phyloP scores from a whole-genome alignment of 805 yeast genomes.

The Candida lessepsii region DNA sequence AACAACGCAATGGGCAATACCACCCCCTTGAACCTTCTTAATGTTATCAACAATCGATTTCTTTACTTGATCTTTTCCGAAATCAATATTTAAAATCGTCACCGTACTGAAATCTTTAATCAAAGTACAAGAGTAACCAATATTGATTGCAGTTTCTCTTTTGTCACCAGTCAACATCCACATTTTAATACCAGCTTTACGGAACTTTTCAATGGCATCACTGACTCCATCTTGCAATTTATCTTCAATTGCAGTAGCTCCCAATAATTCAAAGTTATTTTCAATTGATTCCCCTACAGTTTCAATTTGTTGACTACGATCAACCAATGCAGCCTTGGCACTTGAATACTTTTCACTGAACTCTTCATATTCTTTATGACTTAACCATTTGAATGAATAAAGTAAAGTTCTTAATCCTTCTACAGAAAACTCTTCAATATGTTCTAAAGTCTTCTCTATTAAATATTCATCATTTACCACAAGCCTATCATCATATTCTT shows the following conservation, averaged over 20 bases:
- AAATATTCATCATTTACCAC: constrained; percentile 72
- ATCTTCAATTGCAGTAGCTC: constrained; percentile 97
- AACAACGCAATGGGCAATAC: constrained; percentile 90
- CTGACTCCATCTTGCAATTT: constrained; percentile 96
- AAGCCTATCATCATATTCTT: constrained; percentile 47
- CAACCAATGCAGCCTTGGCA: constrained; percentile 73
- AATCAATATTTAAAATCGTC: constrained; percentile 56
- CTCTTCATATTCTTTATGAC: constrained; percentile 50
- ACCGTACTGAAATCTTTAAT: constrained; percentile 93
- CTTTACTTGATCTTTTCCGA: constrained; percentile 53
- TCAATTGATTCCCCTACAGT: constrained; percentile 74
- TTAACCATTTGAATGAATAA: constrained; percentile 76
- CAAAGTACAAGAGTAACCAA: constrained; percentile 90
- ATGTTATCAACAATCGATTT: constrained; percentile 74
- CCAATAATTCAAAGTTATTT: constrained; percentile 62
- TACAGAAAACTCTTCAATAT: constrained; percentile 89
- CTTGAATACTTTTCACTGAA: constrained; percentile 70
- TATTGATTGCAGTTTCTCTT: constrained; percentile 95
- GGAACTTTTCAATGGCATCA: constrained; percentile 85
- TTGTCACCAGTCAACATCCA: constrained; percentile 99
- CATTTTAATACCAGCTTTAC: constrained; percentile 89
- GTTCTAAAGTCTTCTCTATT: constrained; percentile 80
- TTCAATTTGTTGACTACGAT: constrained; percentile 68
- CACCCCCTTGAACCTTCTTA: constrained; percentile 66
- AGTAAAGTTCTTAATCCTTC: constrained; percentile 91